Base-by-base conservation (phyloP, 2,329 filamentous ascomycete genomes). In the Cercospora sp. region DNA sequence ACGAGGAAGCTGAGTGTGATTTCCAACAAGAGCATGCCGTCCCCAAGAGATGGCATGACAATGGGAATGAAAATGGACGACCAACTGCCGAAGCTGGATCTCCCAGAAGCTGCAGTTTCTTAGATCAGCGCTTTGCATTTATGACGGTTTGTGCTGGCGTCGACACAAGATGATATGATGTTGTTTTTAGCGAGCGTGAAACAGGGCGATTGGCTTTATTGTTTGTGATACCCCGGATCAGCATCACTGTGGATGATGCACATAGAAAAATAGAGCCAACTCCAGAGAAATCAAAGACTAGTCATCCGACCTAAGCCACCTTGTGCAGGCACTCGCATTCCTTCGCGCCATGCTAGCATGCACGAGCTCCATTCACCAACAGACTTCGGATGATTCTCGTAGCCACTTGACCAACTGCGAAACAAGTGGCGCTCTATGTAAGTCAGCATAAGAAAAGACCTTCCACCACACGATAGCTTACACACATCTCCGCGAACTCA, bases 11-110 rank as follows among this genome's bases (percentile, higher is more conserved):
- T 74, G 53, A 73, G 71, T 12, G 64, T 73, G 33, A 68, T 69
- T 13, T 72, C 69, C 12, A 68, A 67, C 12, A 70, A 68, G 40
- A 69, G 68, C 30, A 69, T 68, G 45, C 70, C 72, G 26, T 66
- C 68, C 20, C 70, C 71, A 16, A 57, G 72, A 65, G 72, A 74
- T 57, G 73, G 73, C 28, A 75, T 75, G 68, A 74, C 72, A 7
- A 73, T 75, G 68, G 74, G 74, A 36, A 71, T 74, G 66, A 74
- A 73, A 57, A 71, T 65, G 53, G 40, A 53, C 51, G 62, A 64
- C 33, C 71, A 73, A 60, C 48, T 67, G 26, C 63, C 67, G 20
- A 59, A 40, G 28, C 60, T 68, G 16, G 63, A 68, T 10, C 53
- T 68, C 6, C 67, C 67, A 28, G 67, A 66, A 59, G 63, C 67